phyloP scores from a whole-genome alignment of 2,329 filamentous ascomycete genomes.

The Zasmidium citrigriseum region DNA sequence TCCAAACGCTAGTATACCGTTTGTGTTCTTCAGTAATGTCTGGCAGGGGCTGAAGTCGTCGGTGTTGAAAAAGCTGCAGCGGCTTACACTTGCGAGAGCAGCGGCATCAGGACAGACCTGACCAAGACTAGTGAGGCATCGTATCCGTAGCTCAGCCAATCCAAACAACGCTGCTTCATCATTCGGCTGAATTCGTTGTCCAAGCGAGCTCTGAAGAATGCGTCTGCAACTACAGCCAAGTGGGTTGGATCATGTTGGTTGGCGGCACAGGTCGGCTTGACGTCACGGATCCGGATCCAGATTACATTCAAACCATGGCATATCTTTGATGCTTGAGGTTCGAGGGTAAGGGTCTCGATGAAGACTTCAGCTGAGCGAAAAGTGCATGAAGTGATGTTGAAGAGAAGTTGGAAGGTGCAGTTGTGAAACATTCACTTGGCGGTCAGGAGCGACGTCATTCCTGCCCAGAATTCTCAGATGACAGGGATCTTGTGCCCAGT shows the following conservation, averaged over 20 bases:
- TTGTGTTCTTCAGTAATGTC: constrained; percentile 18
- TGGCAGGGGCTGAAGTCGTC: constrained; percentile 6
- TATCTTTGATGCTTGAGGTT: too few species aligned
- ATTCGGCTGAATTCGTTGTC: too few species aligned
- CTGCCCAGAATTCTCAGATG: not conserved
- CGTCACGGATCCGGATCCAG: too few species aligned
- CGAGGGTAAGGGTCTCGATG: too few species aligned
- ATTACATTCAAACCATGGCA: too few species aligned
- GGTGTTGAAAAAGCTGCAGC: constrained; percentile 1
- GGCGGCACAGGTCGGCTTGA: too few species aligned
- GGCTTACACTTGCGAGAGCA: constrained; percentile 7
- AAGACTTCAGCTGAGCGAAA: too few species aligned
- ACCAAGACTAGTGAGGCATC: not conserved
- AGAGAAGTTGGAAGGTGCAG: not conserved
- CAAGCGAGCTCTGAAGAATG: too few species aligned
- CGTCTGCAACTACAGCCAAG: too few species aligned
- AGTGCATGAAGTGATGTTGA: not conserved
- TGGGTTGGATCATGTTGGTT: too few species aligned
- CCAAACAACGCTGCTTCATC: too few species aligned
- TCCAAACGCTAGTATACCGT: constrained; percentile 35
- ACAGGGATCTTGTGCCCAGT: not conserved
- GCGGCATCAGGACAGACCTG: constrained; percentile 1
- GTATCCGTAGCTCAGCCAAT: not conserved
- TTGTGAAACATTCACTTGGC: not conserved
- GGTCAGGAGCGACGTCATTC: not conserved